phyloP scores from a whole-genome alignment of 768 basidiomycete genomes.

The Flagelloscypha sp. region DNA sequence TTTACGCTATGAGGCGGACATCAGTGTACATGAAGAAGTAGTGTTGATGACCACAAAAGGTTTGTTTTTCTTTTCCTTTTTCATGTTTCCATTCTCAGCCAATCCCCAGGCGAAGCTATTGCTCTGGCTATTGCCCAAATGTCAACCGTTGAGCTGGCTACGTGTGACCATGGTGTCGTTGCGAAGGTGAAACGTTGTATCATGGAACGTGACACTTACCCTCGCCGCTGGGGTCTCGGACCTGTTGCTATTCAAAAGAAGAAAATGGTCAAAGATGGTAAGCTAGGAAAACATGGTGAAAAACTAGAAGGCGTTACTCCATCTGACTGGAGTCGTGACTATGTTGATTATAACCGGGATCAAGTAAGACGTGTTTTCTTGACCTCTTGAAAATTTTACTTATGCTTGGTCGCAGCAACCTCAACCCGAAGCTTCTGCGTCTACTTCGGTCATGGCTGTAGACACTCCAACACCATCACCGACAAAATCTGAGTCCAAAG shows the following conservation, averaged over 20 bases:
- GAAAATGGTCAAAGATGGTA: slow-evolving; percentile 96
- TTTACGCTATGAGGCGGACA: slow-evolving; percentile 92
- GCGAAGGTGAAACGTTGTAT: slow-evolving; percentile 99
- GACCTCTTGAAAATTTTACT: slow-evolving; percentile 10
- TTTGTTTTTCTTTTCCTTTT: slow-evolving; percentile 14
- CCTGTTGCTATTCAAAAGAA: slow-evolving; percentile 96
- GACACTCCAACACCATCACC: slow-evolving; percentile 23
- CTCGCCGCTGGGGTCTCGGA: slow-evolving; percentile 97
- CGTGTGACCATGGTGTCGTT: slow-evolving; percentile 97
- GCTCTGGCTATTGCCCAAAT: slow-evolving; percentile 94
- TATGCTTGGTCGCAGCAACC: slow-evolving; percentile 23
- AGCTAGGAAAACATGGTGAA: slow-evolving; percentile 92
- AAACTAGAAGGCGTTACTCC: slow-evolving; percentile 84
- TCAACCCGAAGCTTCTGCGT: slow-evolving; percentile 15
- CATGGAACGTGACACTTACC: slow-evolving; percentile 99
- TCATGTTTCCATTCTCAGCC: slow-evolving; percentile 3
- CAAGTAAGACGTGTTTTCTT: slow-evolving; percentile 19
- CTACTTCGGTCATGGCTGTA: slow-evolving; percentile 15
- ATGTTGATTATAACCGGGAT: slow-evolving; percentile 86
- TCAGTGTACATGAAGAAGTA: slow-evolving; percentile 90
- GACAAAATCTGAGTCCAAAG: slow-evolving; percentile 47
- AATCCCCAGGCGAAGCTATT: slow-evolving; percentile 71
- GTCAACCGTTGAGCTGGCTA: slow-evolving; percentile 96
- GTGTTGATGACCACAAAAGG: slow-evolving; percentile 99
- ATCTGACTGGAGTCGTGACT: slow-evolving; percentile 83